phyloP scores from a whole-genome alignment of 2,329 filamentous ascomycete species.

The Penicillium occitanis region DNA sequence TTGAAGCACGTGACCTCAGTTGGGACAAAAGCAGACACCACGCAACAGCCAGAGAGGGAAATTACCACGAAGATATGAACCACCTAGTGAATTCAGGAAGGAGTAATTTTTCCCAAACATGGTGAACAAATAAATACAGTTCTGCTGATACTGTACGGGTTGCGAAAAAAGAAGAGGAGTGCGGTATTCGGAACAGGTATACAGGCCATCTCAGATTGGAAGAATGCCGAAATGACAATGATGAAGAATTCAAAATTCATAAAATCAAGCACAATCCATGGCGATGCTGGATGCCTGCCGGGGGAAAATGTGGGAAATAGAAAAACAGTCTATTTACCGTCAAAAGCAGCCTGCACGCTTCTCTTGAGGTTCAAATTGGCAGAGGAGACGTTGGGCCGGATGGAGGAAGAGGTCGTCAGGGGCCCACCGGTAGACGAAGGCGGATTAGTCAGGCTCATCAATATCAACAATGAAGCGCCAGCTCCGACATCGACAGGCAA shows the following conservation, averaged over 20 bases:
- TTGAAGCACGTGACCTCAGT: conserved; percentile 14
- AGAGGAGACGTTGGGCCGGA: conserved; percentile 34
- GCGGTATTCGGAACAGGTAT: conserved; percentile 13
- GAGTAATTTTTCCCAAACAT: conserved; percentile 45
- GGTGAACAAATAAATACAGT: conserved; percentile 24
- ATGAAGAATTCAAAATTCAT: conserved; percentile 8
- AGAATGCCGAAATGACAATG: conserved; percentile 13
- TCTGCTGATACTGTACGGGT: not conserved
- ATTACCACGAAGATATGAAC: conserved; percentile 46
- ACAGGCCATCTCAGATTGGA: conserved; percentile 19
- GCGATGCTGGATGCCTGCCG: not conserved
- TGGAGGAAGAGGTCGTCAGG: conserved; percentile 35
- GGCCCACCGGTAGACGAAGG: conserved; percentile 40
- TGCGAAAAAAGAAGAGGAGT: conserved; percentile 12
- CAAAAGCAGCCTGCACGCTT: conserved; percentile 45
- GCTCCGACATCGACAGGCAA: conserved; percentile 12
- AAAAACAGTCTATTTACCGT: conserved; percentile 41
- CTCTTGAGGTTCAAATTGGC: conserved; percentile 42
- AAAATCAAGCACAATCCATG: conserved; percentile 15
- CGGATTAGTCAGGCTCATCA: conserved; percentile 46
- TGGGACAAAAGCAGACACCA: not conserved
- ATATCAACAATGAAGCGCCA: conserved; percentile 11
- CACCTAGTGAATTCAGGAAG: conserved; percentile 37
- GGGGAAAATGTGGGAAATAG: conserved; percentile 5
- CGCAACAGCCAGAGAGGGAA: conserved; percentile 24